phyloP scores from a whole-genome alignment of 768 basidiomycete genomes.

The Rhizopogon vinicolor region DNA sequence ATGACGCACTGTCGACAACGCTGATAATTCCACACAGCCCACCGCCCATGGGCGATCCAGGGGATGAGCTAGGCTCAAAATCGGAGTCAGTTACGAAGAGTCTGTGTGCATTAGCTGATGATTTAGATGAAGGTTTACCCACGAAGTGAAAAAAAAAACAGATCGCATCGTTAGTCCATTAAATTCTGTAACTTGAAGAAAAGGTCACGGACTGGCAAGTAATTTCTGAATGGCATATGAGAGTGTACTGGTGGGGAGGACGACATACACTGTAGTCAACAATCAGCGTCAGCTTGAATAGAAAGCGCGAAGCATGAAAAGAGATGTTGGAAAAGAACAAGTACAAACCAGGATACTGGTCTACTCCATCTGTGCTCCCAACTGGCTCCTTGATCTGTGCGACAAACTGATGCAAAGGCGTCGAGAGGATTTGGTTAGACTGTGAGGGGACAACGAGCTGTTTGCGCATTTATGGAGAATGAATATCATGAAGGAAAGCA shows the following conservation, averaged over 20 bases:
- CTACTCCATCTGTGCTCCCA: conserved; percentile 75
- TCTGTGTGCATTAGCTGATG: conserved; percentile 69
- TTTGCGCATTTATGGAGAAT: background rate
- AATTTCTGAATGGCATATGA: conserved; percentile 75
- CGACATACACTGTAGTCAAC: conserved; percentile 59
- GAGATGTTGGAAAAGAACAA: background rate
- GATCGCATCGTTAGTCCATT: background rate
- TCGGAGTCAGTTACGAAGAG: conserved; percentile 70
- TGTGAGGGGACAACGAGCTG: conserved; percentile 78
- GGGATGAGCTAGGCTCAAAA: conserved; percentile 43
- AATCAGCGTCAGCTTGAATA: background rate
- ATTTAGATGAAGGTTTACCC: background rate
- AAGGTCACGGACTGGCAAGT: conserved; percentile 61
- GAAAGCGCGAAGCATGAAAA: background rate
- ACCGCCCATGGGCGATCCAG: conserved; percentile 35
- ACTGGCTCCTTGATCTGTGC: conserved; percentile 70
- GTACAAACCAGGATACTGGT: conserved; percentile 67
- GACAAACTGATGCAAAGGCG: conserved; percentile 66
- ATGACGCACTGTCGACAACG: conserved; percentile 67
- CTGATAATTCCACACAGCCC: conserved; percentile 75
- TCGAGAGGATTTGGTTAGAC: conserved; percentile 71
- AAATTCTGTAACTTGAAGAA: background rate
- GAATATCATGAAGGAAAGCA: background rate
- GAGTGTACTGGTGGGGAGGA: conserved; percentile 58
- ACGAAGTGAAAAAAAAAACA: background rate